Evolutionary conservation across 2,329 filamentous ascomycete genomes (phyloP).

Genomic region (Xylariaceae sp.): DNA sequence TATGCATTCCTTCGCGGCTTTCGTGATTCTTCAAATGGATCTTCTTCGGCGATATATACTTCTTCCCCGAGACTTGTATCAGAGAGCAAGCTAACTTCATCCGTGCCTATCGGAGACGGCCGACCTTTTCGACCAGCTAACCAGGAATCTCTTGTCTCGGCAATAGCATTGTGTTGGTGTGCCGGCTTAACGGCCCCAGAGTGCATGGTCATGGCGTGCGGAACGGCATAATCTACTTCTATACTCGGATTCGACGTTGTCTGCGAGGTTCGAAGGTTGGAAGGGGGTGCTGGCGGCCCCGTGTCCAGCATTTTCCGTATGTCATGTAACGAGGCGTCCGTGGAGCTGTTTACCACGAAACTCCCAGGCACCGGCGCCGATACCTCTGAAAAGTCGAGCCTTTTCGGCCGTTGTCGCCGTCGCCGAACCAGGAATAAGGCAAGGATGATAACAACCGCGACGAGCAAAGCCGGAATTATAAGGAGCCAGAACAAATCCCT

Average conservation of each 20-base stretch:
- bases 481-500: slow-evolving; percentile 41
- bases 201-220: slow-evolving; percentile 35
- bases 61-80: slow-evolving; percentile 40
- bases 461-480: slow-evolving; percentile 34
- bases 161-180: slow-evolving; percentile 18
- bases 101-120: slow-evolving; percentile 24
- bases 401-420: slow-evolving; percentile 31
- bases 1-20: slow-evolving; percentile 19
- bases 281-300: slow-evolving; percentile 17
- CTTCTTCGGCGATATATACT: slow-evolving; percentile 30
- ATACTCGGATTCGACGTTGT: slow-evolving; percentile 24
- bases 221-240: slow-evolving; percentile 16
- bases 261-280: slow-evolving; percentile 26
- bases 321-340: slow-evolving; percentile 27
- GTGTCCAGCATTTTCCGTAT: slow-evolving; percentile 33
- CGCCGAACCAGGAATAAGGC: slow-evolving; percentile 35
- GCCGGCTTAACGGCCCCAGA: slow-evolving; percentile 24
- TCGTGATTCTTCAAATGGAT: slow-evolving; percentile 22
- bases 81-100: slow-evolving; percentile 39
- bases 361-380: slow-evolving; percentile 41
- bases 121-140: slow-evolving; percentile 21
- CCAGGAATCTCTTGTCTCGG: slow-evolving; percentile 30
- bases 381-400: slow-evolving; percentile 34
- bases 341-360: slow-evolving; percentile 35
- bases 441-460: slow-evolving; percentile 31